Conservation (phyloP, 129 eudicot species). For the Tanacetum coccineum region DNA sequence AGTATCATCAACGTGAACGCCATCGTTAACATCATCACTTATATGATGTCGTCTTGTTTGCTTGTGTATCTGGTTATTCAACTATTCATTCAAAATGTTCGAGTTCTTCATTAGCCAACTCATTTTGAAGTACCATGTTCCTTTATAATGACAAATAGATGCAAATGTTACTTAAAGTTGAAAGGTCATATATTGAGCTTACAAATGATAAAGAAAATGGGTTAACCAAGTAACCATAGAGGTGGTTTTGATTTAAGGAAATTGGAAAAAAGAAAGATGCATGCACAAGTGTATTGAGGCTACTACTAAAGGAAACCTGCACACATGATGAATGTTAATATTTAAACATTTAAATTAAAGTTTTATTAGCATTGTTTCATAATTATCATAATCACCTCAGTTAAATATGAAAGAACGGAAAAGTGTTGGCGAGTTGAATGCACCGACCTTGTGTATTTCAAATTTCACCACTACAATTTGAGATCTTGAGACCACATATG, state of each 20-base stretch:
- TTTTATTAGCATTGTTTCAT: too few species aligned
- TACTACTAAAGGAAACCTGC: conserved; percentile 94
- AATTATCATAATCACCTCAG: too few species aligned
- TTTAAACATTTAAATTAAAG: too few species aligned
- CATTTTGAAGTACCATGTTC: conserved; percentile 88
- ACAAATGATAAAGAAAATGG: not conserved
- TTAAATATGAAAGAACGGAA: too few species aligned
- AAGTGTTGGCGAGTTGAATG: too few species aligned
- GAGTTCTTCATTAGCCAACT: conserved; percentile 78
- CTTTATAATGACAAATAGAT: conserved; percentile 34
- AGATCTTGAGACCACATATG: too few species aligned
- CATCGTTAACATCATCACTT: conserved; percentile 31
- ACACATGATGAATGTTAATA: not conserved
- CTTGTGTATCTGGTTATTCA: conserved; percentile 47
- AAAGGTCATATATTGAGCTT: too few species aligned
- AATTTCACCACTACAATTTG: too few species aligned
- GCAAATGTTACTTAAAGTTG: not conserved
- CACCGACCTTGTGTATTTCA: too few species aligned
- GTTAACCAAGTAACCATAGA: conserved; percentile 77
- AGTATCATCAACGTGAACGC: conserved; percentile 6
- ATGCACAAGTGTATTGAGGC: conserved; percentile 94
- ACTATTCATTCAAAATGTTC: conserved; percentile 87
- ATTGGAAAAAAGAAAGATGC: conserved; percentile 92
- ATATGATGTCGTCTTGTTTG: conserved; percentile 19
- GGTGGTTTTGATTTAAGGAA: conserved; percentile 95